Conservation (phyloP, 2,329 filamentous ascomycete species). For the Aspergillus unguis region DNA sequence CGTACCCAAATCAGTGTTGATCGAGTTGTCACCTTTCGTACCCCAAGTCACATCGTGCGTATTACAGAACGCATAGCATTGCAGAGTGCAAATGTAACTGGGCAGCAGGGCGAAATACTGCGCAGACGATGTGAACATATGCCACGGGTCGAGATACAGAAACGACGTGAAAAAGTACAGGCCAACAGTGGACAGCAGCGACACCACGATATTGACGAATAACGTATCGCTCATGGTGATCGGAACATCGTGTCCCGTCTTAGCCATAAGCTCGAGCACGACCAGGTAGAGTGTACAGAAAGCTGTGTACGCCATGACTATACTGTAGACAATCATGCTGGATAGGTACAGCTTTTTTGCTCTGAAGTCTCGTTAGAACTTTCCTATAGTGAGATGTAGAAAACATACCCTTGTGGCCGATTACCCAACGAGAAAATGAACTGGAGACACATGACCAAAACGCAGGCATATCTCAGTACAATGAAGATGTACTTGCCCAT, state of each 20-base stretch:
- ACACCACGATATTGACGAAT: conserved; percentile 93
- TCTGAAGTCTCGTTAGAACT: conserved; percentile 24
- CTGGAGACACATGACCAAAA: conserved; percentile 86
- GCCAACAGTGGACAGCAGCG: conserved; percentile 81
- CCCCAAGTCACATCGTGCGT: conserved; percentile 99
- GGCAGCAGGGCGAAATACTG: conserved; percentile 94
- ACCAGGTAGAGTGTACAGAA: conserved; percentile 90
- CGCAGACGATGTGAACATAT: conserved; percentile 88
- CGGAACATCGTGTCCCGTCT: conserved; percentile 40
- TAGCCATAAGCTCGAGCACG: conserved; percentile 66
- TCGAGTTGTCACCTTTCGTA: conserved; percentile 95
- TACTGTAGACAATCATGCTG: conserved; percentile 81
- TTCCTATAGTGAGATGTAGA: not conserved
- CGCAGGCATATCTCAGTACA: conserved; percentile 77
- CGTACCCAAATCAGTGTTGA: conserved; percentile 85
- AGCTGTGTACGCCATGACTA: conserved; percentile 95
- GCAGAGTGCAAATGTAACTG: conserved; percentile 91
- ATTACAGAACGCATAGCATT: conserved; percentile 99
- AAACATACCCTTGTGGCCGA: conserved; percentile 72
- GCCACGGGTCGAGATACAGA: conserved; percentile 96
- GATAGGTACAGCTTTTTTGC: conserved; percentile 85
- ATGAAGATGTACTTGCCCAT: conserved; percentile 83
- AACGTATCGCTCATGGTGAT: conserved; percentile 75
- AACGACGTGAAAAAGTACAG: conserved; percentile 96
- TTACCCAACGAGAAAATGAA: conserved; percentile 97